A percentile compares a stretch with the other conserved stretches of the same genome.
Evolutionary conservation across 2,329 filamentous ascomycete genomes (phyloP).

Genomic region (Pseudogymnoascus sp.): DNA sequence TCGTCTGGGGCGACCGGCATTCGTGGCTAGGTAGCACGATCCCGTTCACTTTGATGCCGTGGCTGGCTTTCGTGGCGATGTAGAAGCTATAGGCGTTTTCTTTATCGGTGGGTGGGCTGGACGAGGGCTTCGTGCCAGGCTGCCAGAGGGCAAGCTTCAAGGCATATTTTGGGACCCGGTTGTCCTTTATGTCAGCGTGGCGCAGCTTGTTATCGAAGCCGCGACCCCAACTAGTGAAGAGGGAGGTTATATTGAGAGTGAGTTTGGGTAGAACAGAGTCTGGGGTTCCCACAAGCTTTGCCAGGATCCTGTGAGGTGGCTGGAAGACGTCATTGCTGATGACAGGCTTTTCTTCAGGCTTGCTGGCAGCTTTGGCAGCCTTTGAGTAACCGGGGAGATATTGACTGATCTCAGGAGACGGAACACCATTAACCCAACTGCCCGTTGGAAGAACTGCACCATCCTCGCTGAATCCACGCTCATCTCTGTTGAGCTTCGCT

Average conservation of each 20-base stretch:
- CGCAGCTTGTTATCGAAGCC: slow-evolving; percentile 57
- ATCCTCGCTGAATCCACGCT: slow-evolving; percentile 19
- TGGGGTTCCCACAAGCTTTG: slow-evolving; percentile 55
- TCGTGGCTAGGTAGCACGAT: slow-evolving; percentile 52
- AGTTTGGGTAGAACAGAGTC: slow-evolving; percentile 58
- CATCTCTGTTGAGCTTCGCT: slow-evolving; percentile 24
- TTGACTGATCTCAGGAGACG: background rate
- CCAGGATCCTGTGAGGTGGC: slow-evolving; percentile 42
- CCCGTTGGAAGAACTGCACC: background rate
- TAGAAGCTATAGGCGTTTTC: slow-evolving; percentile 45
- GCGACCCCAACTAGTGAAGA: slow-evolving; percentile 71
- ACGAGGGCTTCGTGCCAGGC: slow-evolving; percentile 53
- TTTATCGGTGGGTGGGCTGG: slow-evolving; percentile 42
- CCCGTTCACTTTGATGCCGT: slow-evolving; percentile 70
- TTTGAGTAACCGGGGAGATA: background rate
- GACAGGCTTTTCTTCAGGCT: background rate
- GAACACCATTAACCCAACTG: slow-evolving; percentile 2
- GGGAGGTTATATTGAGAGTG: slow-evolving; percentile 56
- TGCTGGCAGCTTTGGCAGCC: background rate
- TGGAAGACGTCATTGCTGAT: slow-evolving; percentile 19
- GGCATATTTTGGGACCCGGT: slow-evolving; percentile 70
- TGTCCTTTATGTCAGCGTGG: slow-evolving; percentile 55
- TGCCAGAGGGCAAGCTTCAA: slow-evolving; percentile 71
- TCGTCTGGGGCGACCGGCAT: slow-evolving; percentile 42
- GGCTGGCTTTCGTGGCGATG: slow-evolving; percentile 70